A percentile compares a stretch with the other conserved stretches of the same genome.
phyloP scores from a whole-genome alignment of 768 basidiomycete species.

The Hydnomerulius pinastri region DNA sequence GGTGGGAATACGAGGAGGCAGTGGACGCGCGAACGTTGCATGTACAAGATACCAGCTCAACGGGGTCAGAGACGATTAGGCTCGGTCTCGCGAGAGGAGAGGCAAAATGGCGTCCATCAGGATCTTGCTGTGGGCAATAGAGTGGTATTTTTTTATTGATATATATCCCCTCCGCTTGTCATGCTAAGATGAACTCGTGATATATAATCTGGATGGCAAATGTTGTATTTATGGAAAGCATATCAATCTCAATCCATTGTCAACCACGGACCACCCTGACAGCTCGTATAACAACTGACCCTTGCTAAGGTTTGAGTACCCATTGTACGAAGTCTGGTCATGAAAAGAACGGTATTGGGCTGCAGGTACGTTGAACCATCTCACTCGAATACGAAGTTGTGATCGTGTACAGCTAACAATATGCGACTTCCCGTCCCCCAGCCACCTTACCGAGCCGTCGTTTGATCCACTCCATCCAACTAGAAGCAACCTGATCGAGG shows the following conservation, averaged over 20 bases:
- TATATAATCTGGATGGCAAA: too few species aligned
- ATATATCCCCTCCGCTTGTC: slow-evolving; percentile 12
- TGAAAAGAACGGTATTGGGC: too few species aligned
- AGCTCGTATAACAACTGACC: too few species aligned
- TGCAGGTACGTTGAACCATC: too few species aligned
- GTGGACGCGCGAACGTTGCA: slow-evolving; percentile 47
- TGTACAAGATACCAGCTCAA: slow-evolving; percentile 38
- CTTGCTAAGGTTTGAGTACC: too few species aligned
- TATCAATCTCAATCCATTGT: too few species aligned
- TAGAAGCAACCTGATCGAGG: background rate
- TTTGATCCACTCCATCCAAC: background rate
- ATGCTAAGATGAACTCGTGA: too few species aligned
- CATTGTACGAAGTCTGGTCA: too few species aligned
- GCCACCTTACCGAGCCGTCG: background rate
- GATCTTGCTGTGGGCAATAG: slow-evolving; percentile 22
- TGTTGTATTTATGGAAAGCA: too few species aligned
- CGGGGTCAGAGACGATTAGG: slow-evolving; percentile 36
- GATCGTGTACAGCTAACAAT: too few species aligned
- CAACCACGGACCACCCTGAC: too few species aligned
- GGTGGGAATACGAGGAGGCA: slow-evolving; percentile 70
- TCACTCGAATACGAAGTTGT: too few species aligned
- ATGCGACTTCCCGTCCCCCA: background rate
- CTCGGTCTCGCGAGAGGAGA: slow-evolving; percentile 26
- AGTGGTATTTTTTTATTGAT: slow-evolving; percentile 19
- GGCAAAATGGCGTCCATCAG: slow-evolving; percentile 5